Evolutionary conservation across 345 rosid species (phyloP).

Genomic region (Microcos paniculata): DNA sequence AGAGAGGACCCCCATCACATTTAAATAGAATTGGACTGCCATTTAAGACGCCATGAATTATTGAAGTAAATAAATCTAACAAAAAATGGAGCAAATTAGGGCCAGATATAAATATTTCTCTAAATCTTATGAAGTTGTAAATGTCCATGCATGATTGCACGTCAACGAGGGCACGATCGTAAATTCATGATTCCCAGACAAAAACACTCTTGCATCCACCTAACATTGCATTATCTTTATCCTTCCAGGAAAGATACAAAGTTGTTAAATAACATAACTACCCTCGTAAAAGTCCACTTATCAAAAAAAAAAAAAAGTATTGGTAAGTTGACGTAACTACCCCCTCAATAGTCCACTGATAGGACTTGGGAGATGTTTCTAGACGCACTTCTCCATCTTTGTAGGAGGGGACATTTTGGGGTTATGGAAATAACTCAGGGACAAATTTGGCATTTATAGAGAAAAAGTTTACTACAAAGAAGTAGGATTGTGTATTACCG

Average conservation of each 20-base stretch:
- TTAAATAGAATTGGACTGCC: not conserved
- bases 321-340: not conserved
- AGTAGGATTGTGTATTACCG: slow-evolving; percentile 43
- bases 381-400: not conserved
- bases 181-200: not conserved
- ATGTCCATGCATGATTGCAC: slow-evolving; percentile 15
- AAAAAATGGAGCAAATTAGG: not conserved
- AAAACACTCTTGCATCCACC: slow-evolving; percentile 4
- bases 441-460: not conserved
- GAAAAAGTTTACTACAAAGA: not conserved
- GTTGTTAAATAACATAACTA: slow-evolving; percentile 26
- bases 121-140: not conserved
- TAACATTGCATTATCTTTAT: slow-evolving; percentile 11
- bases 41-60: not conserved
- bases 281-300: slow-evolving; percentile 16
- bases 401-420: slow-evolving; percentile 5
- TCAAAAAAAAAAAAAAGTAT: too few species aligned
- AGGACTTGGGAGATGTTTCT: slow-evolving; percentile 4
- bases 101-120: not conserved
- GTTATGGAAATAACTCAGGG: not conserved
- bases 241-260: not conserved
- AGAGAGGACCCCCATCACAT: not conserved
- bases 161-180: slow-evolving; percentile 22
- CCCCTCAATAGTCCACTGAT: not conserved
- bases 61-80: not conserved